These are phyloP conservation scores for Sporothrix protearum DNA, from an alignment of 2,329 filamentous ascomycete genomes.

Conservation along the genomic window DNA sequence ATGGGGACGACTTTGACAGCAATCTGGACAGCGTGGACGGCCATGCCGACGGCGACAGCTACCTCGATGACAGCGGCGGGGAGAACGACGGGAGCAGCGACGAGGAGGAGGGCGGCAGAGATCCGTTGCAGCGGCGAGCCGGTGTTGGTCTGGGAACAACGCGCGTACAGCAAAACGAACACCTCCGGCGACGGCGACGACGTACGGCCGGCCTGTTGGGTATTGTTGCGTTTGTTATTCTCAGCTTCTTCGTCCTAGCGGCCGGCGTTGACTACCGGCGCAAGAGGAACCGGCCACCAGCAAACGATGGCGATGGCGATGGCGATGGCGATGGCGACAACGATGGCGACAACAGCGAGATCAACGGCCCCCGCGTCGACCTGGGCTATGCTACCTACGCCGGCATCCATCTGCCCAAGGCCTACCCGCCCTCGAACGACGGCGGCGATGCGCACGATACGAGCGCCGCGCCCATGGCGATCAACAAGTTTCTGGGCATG, in stretches of 20 bases:
- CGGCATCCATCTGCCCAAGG: not conserved
- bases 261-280: not conserved
- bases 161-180: not conserved
- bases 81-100: not conserved
- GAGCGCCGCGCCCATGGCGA: slow-evolving; percentile 17
- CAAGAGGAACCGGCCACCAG: not conserved
- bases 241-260: not conserved
- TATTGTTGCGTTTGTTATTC: not conserved
- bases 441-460: slow-evolving; percentile 7
- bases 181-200: not conserved
- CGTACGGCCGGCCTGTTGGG: not conserved
- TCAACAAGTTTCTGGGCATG: slow-evolving; percentile 43
- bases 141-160: not conserved
- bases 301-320: not conserved
- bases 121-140: not conserved
- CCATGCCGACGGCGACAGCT: not conserved
- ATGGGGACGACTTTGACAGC: not conserved
- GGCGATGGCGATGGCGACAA: not conserved
- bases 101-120: not conserved
- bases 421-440: slow-evolving; percentile 1
- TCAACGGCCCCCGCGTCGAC: slow-evolving; percentile 19
- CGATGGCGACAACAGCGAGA: not conserved
- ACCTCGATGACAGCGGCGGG: not conserved
- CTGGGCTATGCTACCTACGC: slow-evolving; percentile 26
- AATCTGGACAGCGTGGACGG: slow-evolving; percentile 3